Evolutionary conservation across 2,329 filamentous ascomycete genomes (phyloP), one percentile per base, ranked within the genome.

Genomic region (Alternaria conjuncta): DNA sequence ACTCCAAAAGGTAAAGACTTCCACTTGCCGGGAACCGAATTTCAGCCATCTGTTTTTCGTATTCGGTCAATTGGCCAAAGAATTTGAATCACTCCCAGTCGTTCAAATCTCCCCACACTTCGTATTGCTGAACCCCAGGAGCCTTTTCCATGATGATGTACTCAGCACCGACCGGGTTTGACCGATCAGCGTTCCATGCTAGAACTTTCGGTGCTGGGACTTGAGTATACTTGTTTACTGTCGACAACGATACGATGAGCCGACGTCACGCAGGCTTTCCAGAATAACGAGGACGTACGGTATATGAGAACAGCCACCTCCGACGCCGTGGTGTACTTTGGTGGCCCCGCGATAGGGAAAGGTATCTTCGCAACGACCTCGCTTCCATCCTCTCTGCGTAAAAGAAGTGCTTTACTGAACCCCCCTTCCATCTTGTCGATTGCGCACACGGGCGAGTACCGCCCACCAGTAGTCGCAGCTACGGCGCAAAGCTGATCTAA

Each of bases 111-210:
- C 59, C 68, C 78, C 77, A 81, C n/a, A 66, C 66, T 2, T 69
- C 68, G 53, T 70, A 69, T 10, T 81, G 61, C 46, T 75, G 71
- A 26, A 43, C 58, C 1, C 77, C 77, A 9, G 41, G 6, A n/a
- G 69, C 71, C 45, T 75, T 78, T 55, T 79, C 76, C 75, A 79
- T 78, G 8, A 80, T 60, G 23, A 80, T 79, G 50, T 78, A 80
- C 64, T 81, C 78, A 2, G 67, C 65, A 6, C 77, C 74, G 11
- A 80, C 66, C 15, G 73, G 70, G 25, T 78, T 79, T 9, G 67
- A 68, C 10, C 64, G 2, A 25, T 76, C 68, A 9, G 65, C 65
- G 55, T 61, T 69, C 74, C 72, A 79, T 3, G 69, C 69, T 44
- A 75, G 49, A 20, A 79, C 72, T 57, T 70, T 69, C 3, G 73